Base-by-base conservation (phyloP, 257 asterid species). In the Paulownia fortunei region DNA sequence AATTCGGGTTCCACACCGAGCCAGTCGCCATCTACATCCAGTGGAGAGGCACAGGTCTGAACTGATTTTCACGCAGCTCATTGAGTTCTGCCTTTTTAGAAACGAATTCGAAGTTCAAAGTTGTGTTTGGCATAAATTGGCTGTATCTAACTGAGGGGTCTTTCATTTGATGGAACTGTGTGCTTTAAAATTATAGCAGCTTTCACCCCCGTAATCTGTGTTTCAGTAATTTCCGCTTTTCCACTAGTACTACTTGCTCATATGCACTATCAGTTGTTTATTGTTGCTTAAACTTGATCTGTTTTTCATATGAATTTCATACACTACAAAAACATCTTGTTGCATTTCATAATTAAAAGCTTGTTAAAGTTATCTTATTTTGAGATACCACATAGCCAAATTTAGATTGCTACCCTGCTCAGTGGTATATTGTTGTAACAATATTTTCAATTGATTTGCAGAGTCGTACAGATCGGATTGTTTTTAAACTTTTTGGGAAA, bases 1-100 rank as follows among this genome's bases (percentile, higher is more conserved):
- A 85, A 87, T 82, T 84, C 93, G 6, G 89, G 89, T 72, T 89
- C 90, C 60, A 79, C 88, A 3, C 81, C 86, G 47, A 80, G 87
- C 80, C 91, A 77, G 52, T 91, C 93, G 37, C 88, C 85, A 37
- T 91, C 95, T 56, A 87, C 86, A 81, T 88, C 92, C 74, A 89
- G 93, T 84, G 92, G 89, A 69, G 95, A 92, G 82, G 85, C 88
- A 67, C 93, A 89, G 95, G 95, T 91, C 56, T 75, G 51, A 8
- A 21, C 68, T 21, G 24, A 63, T 71, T 34, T 32, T 51, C 37
- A 19, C 70, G 60, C 34, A 61, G 42, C 70, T 34, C 23, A 26
- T 65, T 32, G 36, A 62, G n/a, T 24, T 36, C 32, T 69, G 36
- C 44, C 13, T 54, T 42, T 24, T 21, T 15, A 7, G 51, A 6